phyloP scores from a whole-genome alignment of 768 basidiomycete genomes.

The Termitomyces sp. region DNA sequence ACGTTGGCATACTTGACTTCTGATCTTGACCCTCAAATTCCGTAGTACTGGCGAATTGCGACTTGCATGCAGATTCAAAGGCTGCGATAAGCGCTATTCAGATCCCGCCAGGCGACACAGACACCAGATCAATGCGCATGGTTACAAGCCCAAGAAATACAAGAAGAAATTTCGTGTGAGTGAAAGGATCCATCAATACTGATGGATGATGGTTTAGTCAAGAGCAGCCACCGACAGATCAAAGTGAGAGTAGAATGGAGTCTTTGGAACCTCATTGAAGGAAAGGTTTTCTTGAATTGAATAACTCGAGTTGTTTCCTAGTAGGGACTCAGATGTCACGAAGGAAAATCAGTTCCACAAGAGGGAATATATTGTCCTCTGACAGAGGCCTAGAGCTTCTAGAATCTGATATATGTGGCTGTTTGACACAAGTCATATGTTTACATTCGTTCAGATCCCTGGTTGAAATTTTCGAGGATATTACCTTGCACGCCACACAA shows the following conservation, averaged over 20 bases:
- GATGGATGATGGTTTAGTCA: not conserved
- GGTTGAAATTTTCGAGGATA: not conserved
- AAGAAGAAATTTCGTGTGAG: conserved; percentile 38
- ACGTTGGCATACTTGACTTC: not conserved
- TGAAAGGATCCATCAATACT: not conserved
- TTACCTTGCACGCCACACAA: not conserved
- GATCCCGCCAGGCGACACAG: conserved; percentile 63
- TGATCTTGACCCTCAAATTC: not conserved
- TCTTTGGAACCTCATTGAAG: too few relatives aligned
- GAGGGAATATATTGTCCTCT: too few relatives aligned
- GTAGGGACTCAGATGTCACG: too few relatives aligned
- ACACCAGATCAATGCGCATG: conserved; percentile 52
- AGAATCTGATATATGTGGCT: not conserved
- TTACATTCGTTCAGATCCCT: too few relatives aligned
- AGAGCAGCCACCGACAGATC: not conserved
- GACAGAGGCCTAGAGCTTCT: not conserved
- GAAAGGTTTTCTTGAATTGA: too few relatives aligned
- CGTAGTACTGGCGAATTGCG: conserved; percentile 56
- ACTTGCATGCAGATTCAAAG: conserved; percentile 42
- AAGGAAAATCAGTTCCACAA: too few relatives aligned
- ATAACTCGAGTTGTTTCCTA: too few relatives aligned
- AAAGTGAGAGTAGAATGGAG: conserved; percentile 37
- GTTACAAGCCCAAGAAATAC: conserved; percentile 41
- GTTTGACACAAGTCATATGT: too few relatives aligned
- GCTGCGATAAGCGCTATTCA: conserved; percentile 51